Base-by-base conservation (phyloP, 805 yeast genomes). In the Candida khao-thaluensis region DNA sequence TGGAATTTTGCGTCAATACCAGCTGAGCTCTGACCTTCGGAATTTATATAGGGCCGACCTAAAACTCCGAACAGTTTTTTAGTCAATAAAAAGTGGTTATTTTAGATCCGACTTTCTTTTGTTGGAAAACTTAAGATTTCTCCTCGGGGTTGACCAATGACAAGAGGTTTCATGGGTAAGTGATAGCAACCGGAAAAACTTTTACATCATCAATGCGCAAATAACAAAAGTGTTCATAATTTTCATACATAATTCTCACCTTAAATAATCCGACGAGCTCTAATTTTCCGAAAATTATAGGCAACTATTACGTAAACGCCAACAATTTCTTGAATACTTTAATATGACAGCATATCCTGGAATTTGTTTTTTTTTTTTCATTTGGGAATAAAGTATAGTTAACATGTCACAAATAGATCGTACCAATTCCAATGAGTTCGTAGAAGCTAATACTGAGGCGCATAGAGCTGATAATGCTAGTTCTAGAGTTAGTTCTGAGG, bases 181-280 rank as follows among this genome's bases (percentile, higher is more conserved):
- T 28, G 30, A 28, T 9, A 28, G 30, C 30, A 28, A 28, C 20
- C 30, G 30, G 30, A 28, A 28, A 28, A 28, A 28, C 30, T 28
- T 11, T 11, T 28, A 28, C 30, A 17, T 28, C 30, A 28, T 28
- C 17, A 8, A 4, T 4, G 20, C 30, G 30, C 30, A 28, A 28
- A 28, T 11, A 15, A 16, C 5, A 12, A 5, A 28, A 28, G 30
- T 16, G 30, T 21, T 28, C 30, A 10, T 16, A 28, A 28, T 28
- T 16, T 5, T 7, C 20, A 7, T 21, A 18, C n/a, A 7, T 7
- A 7, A 16, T 16, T 28, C 5, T 7, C 20, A 4, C 17, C 29
- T 10, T 26, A 28, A 28, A 11, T 28, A 16, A 28, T 28, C 30
- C 29, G 29, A 10, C 26, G 12, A 12, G 11, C 29, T 6, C 11